Evolutionary conservation across 1,139 yeast genomes (phyloP), one percentile per base, ranked within the genome.

Genomic region (Pichia sp.): DNA sequence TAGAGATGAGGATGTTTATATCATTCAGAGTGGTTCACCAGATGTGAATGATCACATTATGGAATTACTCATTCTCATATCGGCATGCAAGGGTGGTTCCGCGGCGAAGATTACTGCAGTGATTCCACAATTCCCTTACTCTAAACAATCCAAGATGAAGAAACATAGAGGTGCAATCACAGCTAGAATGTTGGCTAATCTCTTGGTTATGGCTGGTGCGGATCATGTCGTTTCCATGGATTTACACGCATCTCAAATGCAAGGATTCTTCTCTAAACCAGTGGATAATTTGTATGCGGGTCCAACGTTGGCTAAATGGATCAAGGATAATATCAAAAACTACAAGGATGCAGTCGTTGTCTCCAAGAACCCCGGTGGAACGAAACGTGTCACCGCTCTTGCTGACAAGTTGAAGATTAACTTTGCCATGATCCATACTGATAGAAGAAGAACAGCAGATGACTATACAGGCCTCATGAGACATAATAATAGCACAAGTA

Each of bases 191-290:
- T 72, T 93, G 58, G 97, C 99, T 41, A 91, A 91, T 52, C 65
- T 93, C 54, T 68, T 93, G 48, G 79, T 88, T 38, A 91, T 91
- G 94, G 97, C 99, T 1, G 99, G 99, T 46, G 98, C 97, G 17
- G 98, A 93, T 62, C 99, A 91, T 64, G 94, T 91, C 45, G 93
- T 91, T 28, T 85, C 96, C 6, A 88, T 91, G 97, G 99, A 91
- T 59, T 68, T 91, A 50, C 98, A 93, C 58, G 98, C 98, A 20
- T 80, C 95, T 27, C 99, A 91, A 62, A 93, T 91, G 97, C 99
- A 91, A 66, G 99, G 99, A 12, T 91, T 93, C 57, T 91, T 91
- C 66, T 77, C 94, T 29, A 87, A 87, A 54, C 98, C 99, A 0
- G 97, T 91, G 21, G 99, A 91, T 60, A 91, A 91, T 59, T 66